Percentiles rank a stretch among this genome's conserved stretches.
These are phyloP conservation scores for Starmera dryadoides DNA, from an alignment of 805 yeast species.

Conservation along the genomic window DNA sequence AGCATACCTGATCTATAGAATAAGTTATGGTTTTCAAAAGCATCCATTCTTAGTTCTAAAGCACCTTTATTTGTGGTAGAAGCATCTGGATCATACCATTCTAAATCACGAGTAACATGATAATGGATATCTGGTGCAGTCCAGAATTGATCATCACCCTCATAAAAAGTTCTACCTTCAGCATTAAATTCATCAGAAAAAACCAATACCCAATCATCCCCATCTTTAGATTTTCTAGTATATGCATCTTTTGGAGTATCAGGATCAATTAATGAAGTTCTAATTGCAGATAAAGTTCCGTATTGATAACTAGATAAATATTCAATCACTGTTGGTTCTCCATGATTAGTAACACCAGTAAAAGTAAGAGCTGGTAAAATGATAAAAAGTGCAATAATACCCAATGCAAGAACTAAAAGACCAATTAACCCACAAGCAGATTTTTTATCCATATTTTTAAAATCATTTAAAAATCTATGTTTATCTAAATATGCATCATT, in stretches of 20 bases:
- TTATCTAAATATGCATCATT: constrained; percentile 83
- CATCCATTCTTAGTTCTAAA: constrained; percentile 65
- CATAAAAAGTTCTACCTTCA: constrained; percentile 85
- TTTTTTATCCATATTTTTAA: constrained; percentile 57
- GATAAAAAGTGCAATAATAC: constrained; percentile 62
- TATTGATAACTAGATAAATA: constrained; percentile 40
- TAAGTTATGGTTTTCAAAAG: constrained; percentile 69
- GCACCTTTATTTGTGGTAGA: constrained; percentile 71
- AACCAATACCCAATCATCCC: constrained; percentile 66
- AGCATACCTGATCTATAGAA: constrained; percentile 87
- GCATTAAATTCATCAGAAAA: constrained; percentile 89
- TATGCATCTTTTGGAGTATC: constrained; percentile 49
- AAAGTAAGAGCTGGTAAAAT: constrained; percentile 79
- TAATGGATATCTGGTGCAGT: constrained; percentile 78
- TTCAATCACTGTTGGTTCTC: constrained; percentile 22
- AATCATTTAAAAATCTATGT: constrained; percentile 55
- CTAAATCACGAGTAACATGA: constrained; percentile 83
- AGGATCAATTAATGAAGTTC: constrained; percentile 49
- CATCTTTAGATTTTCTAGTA: constrained; percentile 48
- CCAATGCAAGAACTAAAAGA: constrained; percentile 48
- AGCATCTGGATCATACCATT: constrained; percentile 96
- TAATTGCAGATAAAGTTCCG: constrained; percentile 44
- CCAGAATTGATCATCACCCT: constrained; percentile 90
- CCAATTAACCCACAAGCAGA: constrained; percentile 61
- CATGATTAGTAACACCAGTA: constrained; percentile 49